These are phyloP conservation scores for Ustilago hordei DNA, from an alignment of 1,284 basidiomycete species.

Conservation along the genomic window DNA sequence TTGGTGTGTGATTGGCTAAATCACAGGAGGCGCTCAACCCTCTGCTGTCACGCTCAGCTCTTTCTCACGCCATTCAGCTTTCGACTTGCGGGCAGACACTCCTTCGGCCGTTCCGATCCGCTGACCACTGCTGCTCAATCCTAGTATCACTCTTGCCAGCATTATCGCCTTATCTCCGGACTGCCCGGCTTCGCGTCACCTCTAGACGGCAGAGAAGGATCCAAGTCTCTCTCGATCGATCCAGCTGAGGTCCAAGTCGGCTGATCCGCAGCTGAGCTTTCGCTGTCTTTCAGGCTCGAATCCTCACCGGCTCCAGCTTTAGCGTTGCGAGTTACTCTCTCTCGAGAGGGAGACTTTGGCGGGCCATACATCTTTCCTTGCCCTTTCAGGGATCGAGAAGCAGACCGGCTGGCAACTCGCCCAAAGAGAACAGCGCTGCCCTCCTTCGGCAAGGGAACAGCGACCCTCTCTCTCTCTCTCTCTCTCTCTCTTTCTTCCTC, in stretches of 20 bases:
- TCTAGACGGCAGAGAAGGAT: not conserved
- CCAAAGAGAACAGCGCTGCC: not conserved
- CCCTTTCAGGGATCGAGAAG: not conserved
- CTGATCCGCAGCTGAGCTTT: not conserved
- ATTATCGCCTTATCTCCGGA: too few species aligned
- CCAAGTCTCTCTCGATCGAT: not conserved
- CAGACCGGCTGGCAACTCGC: not conserved
- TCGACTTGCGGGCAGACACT: not conserved
- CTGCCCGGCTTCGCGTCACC: too few species aligned
- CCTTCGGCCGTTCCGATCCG: not conserved
- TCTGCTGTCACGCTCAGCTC: not conserved
- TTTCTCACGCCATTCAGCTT: not conserved
- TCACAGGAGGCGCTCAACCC: not conserved
- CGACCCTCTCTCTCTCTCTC: not conserved
- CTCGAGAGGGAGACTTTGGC: not conserved
- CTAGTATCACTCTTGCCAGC: too few species aligned
- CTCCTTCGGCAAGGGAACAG: not conserved
- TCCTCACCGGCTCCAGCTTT: not conserved
- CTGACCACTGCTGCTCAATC: not conserved
- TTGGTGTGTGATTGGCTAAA: not conserved
- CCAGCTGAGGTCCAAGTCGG: not conserved
- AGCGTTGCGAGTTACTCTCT: not conserved
- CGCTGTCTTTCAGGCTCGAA: not conserved
- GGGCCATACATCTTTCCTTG: not conserved
- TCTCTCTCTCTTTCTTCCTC: not conserved